Evolutionary conservation across 2,329 filamentous ascomycete genomes (phyloP), one percentile per base, ranked within the genome.

Genomic region (Phyllosticta citriasiana): DNA sequence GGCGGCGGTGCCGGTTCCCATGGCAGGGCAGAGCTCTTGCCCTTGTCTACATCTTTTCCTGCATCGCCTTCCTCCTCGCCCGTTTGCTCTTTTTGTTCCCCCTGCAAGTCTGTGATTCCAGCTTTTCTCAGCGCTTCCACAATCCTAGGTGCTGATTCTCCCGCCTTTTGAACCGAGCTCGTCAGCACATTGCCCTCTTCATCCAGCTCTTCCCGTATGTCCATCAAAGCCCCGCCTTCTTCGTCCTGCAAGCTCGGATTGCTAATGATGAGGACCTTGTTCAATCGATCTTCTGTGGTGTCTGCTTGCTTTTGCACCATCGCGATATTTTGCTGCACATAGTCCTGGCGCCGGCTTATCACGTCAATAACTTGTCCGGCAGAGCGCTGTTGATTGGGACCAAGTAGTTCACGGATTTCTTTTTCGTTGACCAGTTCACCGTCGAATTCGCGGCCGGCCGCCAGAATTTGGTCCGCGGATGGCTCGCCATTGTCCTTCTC

Each of bases 181-280:
- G 77, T 88, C 57, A 96, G 74, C 3, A 97, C 82, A 68, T 96
- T 94, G 61, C 87, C 94, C 10, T 96, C 84, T 8, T 97, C 92
- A 69, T 97, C 94, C 25, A 97, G 79, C 76, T 96, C 85, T 74
- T 99, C 94, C 60, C 91, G 80, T 65, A 99, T 97, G 68, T 97
- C 94, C 33, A 88, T 92, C 62, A 97, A 83, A 0, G 91, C 89
- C 57, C 91, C 78, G 1, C 85, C 86, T 12, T 86, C 85, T 63
- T 88, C 87, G 63, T 88, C 85, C 58, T 78, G 79, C 53, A 81
- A 78, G 59, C 86, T 84, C 0, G 86, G 82, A 25, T 85, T 80
- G 61, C 80, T 82, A 53, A 84, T 73, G 3, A 85, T 76, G 9
- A 84, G 78, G 10, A 87, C 80, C 9, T 84, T 84, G 16, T 84